Evolutionary conservation across 2,329 filamentous ascomycete genomes (phyloP), one percentile per base, ranked within the genome.

Genomic region (Zymoseptoria pseudotritici): DNA sequence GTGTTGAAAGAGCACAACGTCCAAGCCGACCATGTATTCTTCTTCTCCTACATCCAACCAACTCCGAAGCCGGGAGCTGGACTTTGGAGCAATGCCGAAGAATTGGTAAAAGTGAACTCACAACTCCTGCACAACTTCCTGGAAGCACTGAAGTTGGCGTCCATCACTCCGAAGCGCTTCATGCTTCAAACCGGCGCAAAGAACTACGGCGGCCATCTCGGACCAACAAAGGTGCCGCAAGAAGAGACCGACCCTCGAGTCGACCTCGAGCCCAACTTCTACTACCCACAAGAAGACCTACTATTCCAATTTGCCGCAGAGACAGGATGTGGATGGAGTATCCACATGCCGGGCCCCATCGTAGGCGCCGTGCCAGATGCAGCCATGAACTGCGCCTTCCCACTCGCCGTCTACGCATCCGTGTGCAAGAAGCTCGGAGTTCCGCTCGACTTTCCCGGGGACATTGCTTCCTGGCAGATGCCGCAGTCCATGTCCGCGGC

Each of bases 41-140:
- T 82, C 72, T 82, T 78, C 60, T 79, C 79, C 1, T 83, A 83
- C 71, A 72, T 82, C n/a, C 81, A 83, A 62, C 76, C 76, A 0
- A 69, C 74, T 29, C 79, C 79, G 0, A 78, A 78, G 58, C 70
- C 73, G 17, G 77, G 77, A 2, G 70, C 71, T 13, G 71, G 74
- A 1, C 66, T 80, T 9, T 83, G 80, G 80, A 77, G 75, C 21
- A 76, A 81, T 64, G 78, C 77, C 5, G 77, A 82, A 19, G 78
- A 81, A 63, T 72, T 83, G 67, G 75, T 76, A 22, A 74, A 73
- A 24, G 74, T 82, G 10, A 83, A 83, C 63, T 63, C 70, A 77
- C 31, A 77, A 74, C 72, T 82, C 2, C 70, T 83, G 20, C 67
- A 70, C 21, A 83, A 83, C 69, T 82, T 83, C 67, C 69, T 80